Evolutionary conservation across 805 yeast species (phyloP).

Genomic region (Kluyveromyces aestuarii): DNA sequence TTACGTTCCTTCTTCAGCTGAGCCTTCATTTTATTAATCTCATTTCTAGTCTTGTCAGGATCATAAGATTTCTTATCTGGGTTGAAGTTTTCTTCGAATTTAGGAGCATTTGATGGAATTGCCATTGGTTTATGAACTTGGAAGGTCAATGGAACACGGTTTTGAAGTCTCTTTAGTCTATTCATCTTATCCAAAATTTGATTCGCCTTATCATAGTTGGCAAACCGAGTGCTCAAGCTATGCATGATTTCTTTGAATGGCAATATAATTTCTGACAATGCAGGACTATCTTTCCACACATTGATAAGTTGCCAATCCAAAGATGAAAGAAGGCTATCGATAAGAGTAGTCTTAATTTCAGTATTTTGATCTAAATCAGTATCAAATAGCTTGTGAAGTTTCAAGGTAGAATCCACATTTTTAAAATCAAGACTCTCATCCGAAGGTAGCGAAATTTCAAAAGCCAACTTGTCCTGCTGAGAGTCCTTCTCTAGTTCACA

Average conservation of each 20-base stretch:
- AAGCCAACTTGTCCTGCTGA: constrained; percentile 14
- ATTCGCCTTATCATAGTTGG: constrained; percentile 26
- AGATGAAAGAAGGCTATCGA: constrained; percentile 24
- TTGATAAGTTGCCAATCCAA: constrained; percentile 25
- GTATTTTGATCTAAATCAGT: constrained; percentile 24
- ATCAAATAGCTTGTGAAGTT: constrained; percentile 20
- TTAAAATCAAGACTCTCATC: constrained; percentile 3
- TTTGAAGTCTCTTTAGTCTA: constrained; percentile 43
- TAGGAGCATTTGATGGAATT: constrained; percentile 78
- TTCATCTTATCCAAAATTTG: constrained; percentile 36
- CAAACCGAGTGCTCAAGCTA: constrained; percentile 32
- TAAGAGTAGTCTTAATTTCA: constrained; percentile 12
- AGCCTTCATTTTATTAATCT: constrained; percentile 70
- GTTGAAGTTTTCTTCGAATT: constrained; percentile 91
- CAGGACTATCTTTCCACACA: constrained; percentile 55
- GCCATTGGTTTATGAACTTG: constrained; percentile 82
- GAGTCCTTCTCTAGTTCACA: background rate
- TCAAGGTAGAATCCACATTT: constrained; percentile 6
- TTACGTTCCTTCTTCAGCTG: constrained; percentile 89
- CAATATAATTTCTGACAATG: constrained; percentile 48
- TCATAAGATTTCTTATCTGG: constrained; percentile 92
- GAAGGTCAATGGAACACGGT: constrained; percentile 61
- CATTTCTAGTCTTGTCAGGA: constrained; percentile 71
- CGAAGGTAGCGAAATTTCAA: constrained; percentile 9
- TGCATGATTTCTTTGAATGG: constrained; percentile 39